phyloP scores from a whole-genome alignment of 331 rosid genomes.

The Malus hybrid region DNA sequence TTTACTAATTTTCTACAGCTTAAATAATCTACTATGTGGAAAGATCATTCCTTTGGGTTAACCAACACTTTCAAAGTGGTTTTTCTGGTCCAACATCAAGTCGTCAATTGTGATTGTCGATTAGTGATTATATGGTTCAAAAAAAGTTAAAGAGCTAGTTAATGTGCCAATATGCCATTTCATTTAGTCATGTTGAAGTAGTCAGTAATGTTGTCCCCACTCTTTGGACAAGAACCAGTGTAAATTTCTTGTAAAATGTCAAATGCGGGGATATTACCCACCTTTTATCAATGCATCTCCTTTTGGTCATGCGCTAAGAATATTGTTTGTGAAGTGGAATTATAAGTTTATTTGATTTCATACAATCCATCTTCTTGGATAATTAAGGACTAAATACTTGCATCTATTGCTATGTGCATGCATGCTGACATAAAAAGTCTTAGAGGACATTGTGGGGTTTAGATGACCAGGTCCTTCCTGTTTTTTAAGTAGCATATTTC shows the following conservation, averaged over 20 bases:
- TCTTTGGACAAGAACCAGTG: neutral
- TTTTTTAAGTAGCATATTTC: neutral
- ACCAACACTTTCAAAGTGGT: neutral
- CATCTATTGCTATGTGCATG: neutral
- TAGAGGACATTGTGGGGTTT: neutral
- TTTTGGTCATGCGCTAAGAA: neutral
- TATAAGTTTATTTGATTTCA: neutral
- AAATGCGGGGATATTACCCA: neutral
- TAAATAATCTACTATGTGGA: neutral
- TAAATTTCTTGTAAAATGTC: neutral
- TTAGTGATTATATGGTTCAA: neutral
- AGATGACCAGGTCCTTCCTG: neutral
- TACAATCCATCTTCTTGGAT: neutral
- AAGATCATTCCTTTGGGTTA: neutral
- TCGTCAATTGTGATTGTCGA: neutral
- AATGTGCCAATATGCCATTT: neutral
- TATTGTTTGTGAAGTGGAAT: neutral
- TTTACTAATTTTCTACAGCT: neutral
- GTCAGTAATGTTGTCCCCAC: neutral
- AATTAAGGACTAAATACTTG: neutral
- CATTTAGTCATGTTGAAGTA: neutral
- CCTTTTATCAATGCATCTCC: neutral
- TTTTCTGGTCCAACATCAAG: neutral
- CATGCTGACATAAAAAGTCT: neutral
- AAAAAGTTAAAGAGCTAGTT: neutral